phyloP scores from a whole-genome alignment of 2,329 filamentous ascomycete species.

The Cercospora berteroae region DNA sequence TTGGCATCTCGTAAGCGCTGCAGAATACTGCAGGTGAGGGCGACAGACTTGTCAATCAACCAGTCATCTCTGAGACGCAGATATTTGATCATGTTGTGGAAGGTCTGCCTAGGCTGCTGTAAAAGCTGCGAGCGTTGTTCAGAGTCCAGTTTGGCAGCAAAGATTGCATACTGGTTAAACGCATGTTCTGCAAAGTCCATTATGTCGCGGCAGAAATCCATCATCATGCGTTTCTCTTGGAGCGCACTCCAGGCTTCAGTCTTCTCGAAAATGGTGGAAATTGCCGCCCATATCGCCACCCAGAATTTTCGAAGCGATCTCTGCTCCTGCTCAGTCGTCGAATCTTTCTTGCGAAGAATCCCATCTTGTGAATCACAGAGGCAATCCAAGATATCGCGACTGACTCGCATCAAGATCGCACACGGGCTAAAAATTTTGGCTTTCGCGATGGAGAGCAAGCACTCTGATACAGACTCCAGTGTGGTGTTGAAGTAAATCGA shows the following conservation, averaged over 20 bases:
- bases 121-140: constrained; percentile 50
- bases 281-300: constrained; percentile 76
- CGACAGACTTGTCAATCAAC: constrained; percentile 77
- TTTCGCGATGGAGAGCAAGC: constrained; percentile 55
- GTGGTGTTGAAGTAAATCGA: constrained; percentile 56
- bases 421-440: constrained; percentile 60
- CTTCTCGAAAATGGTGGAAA: constrained; percentile 76
- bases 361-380: constrained; percentile 64
- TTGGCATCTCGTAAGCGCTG: constrained; percentile 73
- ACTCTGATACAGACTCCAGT: constrained; percentile 56
- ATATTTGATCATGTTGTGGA: constrained; percentile 72
- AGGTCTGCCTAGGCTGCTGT: constrained; percentile 61
- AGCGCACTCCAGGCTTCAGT: constrained; percentile 75
- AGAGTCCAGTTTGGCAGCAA: constrained; percentile 65
- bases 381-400: constrained; percentile 61
- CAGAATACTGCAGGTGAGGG: constrained; percentile 79
- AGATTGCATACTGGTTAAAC: constrained; percentile 79
- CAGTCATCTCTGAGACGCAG: constrained; percentile 85
- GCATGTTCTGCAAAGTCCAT: constrained; percentile 90
- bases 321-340: constrained; percentile 56
- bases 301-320: constrained; percentile 73
- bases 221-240: constrained; percentile 75
- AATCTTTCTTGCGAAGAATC: constrained; percentile 59
- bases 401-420: constrained; percentile 60
- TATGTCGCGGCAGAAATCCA: constrained; percentile 87